Percentiles rank a stretch among this genome's conserved stretches.
phyloP scores from a whole-genome alignment of 2,329 filamentous ascomycete genomes.

The Exophiala bonariae region DNA sequence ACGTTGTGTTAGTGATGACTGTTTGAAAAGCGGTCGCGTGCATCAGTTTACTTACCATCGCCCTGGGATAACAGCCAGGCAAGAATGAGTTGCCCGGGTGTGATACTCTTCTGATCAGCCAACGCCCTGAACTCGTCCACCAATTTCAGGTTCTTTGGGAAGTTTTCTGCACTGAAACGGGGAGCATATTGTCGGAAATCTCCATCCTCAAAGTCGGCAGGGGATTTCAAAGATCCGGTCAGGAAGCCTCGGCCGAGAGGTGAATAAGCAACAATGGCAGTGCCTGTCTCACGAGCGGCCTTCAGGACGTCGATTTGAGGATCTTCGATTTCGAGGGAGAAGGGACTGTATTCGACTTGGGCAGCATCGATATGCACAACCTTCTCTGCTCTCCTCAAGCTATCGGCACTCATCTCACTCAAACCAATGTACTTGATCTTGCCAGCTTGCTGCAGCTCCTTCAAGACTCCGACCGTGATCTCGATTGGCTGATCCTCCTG shows the following conservation, averaged over 20 bases:
- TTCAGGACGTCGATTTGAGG: constrained; percentile 39
- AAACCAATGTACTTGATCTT: constrained; percentile 55
- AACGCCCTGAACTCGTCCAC: constrained; percentile 51
- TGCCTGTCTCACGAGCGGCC: constrained; percentile 50
- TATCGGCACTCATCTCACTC: constrained; percentile 46
- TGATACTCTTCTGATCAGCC: constrained; percentile 56
- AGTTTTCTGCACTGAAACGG: constrained; percentile 55
- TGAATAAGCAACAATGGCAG: constrained; percentile 42
- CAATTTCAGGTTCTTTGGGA: constrained; percentile 57
- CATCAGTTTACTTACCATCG: constrained; percentile 46
- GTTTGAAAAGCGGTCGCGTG: neutral
- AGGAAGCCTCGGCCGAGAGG: constrained; percentile 42
- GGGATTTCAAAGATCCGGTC: constrained; percentile 35
- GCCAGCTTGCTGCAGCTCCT: constrained; percentile 45
- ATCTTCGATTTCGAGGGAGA: constrained; percentile 48
- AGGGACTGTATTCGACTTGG: constrained; percentile 54
- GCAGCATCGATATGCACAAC: constrained; percentile 51
- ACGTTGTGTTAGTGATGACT: neutral
- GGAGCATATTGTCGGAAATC: constrained; percentile 52
- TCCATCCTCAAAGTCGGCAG: constrained; percentile 38
- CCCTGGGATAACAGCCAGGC: constrained; percentile 65
- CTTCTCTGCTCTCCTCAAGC: constrained; percentile 48
- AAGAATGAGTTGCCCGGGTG: constrained; percentile 59
- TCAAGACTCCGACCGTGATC: constrained; percentile 41
- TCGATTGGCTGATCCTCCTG: constrained; percentile 37